Base-by-base conservation (phyloP, 768 basidiomycete genomes). In the Leccinum obscurum region DNA sequence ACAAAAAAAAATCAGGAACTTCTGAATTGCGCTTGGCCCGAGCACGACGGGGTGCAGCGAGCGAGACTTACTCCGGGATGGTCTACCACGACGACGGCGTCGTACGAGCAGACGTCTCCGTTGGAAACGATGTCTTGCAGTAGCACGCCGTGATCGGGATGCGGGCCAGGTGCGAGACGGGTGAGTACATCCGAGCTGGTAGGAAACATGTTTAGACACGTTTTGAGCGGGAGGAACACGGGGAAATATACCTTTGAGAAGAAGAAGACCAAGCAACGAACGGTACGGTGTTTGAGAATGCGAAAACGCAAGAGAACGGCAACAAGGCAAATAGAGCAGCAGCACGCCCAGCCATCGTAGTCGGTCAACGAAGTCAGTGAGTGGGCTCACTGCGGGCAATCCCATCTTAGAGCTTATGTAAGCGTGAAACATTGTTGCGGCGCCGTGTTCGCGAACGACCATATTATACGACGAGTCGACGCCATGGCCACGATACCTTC, bases 211-310 rank as follows among this genome's bases (percentile, higher is more conserved):
- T 10, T 41, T 44, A 44, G 4, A 48, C 24, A 26, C 7, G 22
- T 24, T 13, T n/a, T 32, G 54, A 20, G 28, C 4, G 10, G 28
- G 26, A 54, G 56, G 56, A 3, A 34, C 8, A 53, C 41, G 22
- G 62, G 3, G 22, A 61, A 61, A 2, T 2, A 2, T 2, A 89
- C 90, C 78, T 80, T 49, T 81, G 76, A 24, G 88, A 89, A 1
- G 89, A 84, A 24, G 34, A 35, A 1, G 89, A 84, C 90, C 91
- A 92, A 11, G 84, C 83, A 2, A 92, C 72, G 14, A 92, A 68
- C 9, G 90, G 90, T 6, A 77, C 71, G 0, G 89, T 88, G 58
- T 85, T 78, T 9, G 81, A 82, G 72, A 83, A 89, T 4, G 87
- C 88, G 32, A 81, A 67, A 3, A 77, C 83, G 6, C 64, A 30